Evolutionary conservation across 1,284 basidiomycete genomes (phyloP), one percentile per base, ranked within the genome.

Genomic region (Calocybe gambosa): DNA sequence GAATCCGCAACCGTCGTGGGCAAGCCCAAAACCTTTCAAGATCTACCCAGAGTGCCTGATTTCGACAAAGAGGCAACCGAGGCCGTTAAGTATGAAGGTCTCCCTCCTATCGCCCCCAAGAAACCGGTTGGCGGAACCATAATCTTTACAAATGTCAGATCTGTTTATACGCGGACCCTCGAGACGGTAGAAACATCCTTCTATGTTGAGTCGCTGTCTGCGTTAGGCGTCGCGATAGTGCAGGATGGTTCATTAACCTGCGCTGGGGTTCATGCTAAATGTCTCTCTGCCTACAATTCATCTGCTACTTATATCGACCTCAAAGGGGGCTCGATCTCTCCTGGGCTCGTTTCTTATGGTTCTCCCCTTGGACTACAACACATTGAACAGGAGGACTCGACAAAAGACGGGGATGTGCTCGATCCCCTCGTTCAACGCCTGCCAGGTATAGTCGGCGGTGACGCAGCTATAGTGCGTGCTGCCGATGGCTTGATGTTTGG

Each of bases 401-500:
- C 89, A 0, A 70, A 68, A 28, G 88, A 91, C 58, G 89, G 89
- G 2, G 28, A 53, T 33, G 67, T 80, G 6, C 68, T 67, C 37
- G 82, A 85, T 54, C 73, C 76, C 1, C 56, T 86, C 23, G 51
- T 61, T 10, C 59, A 60, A 33, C 51, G 55, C 19, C 60, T 78
- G 6, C 80, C 82, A 0, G 52, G 58, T 6, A 55, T 82, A 31
- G 50, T 82, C 1, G 79, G 77, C 28, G 69, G 75, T 12, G 63
- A 80, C 35, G 72, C 70, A 20, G 62, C 78, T 1, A 65, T 89
- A 19, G 67, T 78, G 5, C 77, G 74, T 33, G 90, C 85, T 1
- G 76, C 74, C 6, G 90, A 93, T 58, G 90, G 89, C 0, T 72
- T 91, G 10, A 69, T 78, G 49, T 91, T 84, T 59, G 79, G 72